These are phyloP conservation scores for Syzygium jambos DNA, from an alignment of 345 rosid species.

Conservation along the genomic window DNA sequence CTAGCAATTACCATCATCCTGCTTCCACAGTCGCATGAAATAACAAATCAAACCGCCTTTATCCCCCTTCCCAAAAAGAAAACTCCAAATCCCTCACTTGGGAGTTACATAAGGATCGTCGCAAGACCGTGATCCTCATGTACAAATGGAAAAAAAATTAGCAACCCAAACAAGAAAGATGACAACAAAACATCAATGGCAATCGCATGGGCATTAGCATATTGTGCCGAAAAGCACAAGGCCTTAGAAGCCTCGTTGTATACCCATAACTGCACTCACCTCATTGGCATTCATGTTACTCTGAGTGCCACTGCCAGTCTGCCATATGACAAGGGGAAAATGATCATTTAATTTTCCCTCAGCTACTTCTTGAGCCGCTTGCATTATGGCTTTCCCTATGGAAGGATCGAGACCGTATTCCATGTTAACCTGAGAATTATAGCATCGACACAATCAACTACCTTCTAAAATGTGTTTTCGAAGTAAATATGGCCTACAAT, in stretches of 20 bases:
- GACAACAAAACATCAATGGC: neutral
- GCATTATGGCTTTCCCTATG: conserved; percentile 81
- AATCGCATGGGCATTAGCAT: neutral
- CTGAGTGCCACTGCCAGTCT: conserved; percentile 99
- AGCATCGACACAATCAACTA: neutral
- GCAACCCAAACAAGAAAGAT: neutral
- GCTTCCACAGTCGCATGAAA: neutral
- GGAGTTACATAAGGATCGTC: neutral
- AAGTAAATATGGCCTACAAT: neutral
- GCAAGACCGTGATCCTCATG: neutral
- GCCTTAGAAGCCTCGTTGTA: neutral
- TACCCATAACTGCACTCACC: conserved; percentile 23
- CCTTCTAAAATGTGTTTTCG: neutral
- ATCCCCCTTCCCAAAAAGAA: neutral
- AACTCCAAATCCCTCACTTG: neutral
- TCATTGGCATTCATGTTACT: conserved; percentile 99
- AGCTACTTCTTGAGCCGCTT: conserved; percentile 92
- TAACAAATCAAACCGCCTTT: neutral
- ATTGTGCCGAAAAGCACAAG: neutral
- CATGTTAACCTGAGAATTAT: conserved; percentile 58
- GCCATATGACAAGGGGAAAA: conserved; percentile 94
- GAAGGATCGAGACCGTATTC: conserved; percentile 88
- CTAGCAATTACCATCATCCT: neutral
- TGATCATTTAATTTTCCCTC: conserved; percentile 83
- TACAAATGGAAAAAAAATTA: neutral